Evolutionary conservation across 768 basidiomycete genomes (phyloP), one percentile per base, ranked within the genome.

Genomic region (Austroboletus eburneus): DNA sequence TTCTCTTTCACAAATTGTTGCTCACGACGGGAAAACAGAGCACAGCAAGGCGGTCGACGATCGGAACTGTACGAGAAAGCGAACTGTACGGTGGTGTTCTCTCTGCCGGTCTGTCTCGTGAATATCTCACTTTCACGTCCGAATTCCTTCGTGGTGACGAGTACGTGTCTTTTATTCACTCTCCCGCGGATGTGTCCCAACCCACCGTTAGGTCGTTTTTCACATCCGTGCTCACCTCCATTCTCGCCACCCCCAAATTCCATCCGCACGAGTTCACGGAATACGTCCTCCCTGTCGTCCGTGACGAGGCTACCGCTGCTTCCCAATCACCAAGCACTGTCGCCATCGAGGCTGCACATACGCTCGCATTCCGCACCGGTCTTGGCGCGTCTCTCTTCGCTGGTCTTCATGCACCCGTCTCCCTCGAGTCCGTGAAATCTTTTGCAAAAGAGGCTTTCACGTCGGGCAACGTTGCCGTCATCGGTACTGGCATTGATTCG

Each of bases 81-180:
- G 95, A 98, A 71, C 76, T 97, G 30, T 88, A 90, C 64, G 95
- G 95, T 42, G 95, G 93, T 61, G 78, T 93, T 42, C 76, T 98
- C 54, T 92, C 91, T 21, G 72, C 91, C 47, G 84, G 78, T 52
- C 74, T 97, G 54, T 78, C 85, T 16, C 75, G 95, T 56, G 95
- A 98, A 72, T 85, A 97, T 70, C 76, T 99, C 37, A 84, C 91
- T 49, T 71, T 97, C 64, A 94, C 91, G 20, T 92, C 95, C 43
- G 94, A 97, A 68, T 99, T 96, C 72, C 71, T 97, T 57, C 81
- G 85, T 48, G 93, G 91, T 39, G 92, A 99, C 67, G 94, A 96
- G 95, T 97, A 66, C 72, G 92, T 88, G 10, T 41, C 29, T 21
- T 50, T 48, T 12, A n/a, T n/a, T 18, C 7, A 13, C 27, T 45